Base-by-base conservation (phyloP, 1,284 basidiomycete species). In the Acaromyces ingoldii region DNA sequence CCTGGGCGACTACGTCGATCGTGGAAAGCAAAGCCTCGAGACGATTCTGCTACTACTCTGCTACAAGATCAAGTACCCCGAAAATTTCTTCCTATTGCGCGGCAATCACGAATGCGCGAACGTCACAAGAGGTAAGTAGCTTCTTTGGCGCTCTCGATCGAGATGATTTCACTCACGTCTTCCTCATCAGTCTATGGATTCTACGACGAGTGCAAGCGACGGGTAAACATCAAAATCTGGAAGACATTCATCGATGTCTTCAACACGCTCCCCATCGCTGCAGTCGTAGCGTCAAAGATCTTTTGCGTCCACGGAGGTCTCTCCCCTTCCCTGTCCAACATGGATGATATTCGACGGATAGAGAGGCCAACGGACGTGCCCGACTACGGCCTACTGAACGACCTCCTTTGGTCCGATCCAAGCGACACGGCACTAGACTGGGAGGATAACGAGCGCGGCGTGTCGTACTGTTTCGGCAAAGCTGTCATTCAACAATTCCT, bases 111-210 rank as follows among this genome's bases (percentile, higher is more conserved):
- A 99, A 79, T 98, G 95, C 75, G 95, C 95, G 40, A 97, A 96
- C 74, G 92, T 99, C 53, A 99, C 93, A 46, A 82, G 95, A 84
- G 91, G 91, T 91, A 65, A 70, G 81, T 78, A 36, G 17, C 11
- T 43, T 17, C 40, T 13, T 7, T 9, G 19, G 2, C 40, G 9
- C 40, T 6, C 10, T 9, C 21, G 47, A 47, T 55, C 43, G 53
- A 42, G 38, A 49, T 33, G 53, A 24, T 33, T 30, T 30, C 26
- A 7, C 42, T 3, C 28, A 22, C 33, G 25, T 33, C 74, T n/a
- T n/a, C n/a, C n/a, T n/a, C n/a, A n/a, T n/a, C n/a, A 91, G 93
- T 98, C 25, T 99, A 99, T 75, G 93, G 93, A 36, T 99, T 99
- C 79, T 99, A 99, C 78, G 93, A 98, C 79, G 93, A 99, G 80